Evolutionary conservation across 202 grass and related monocot species (phyloP).

Genomic region (Elaeis oleifera): DNA sequence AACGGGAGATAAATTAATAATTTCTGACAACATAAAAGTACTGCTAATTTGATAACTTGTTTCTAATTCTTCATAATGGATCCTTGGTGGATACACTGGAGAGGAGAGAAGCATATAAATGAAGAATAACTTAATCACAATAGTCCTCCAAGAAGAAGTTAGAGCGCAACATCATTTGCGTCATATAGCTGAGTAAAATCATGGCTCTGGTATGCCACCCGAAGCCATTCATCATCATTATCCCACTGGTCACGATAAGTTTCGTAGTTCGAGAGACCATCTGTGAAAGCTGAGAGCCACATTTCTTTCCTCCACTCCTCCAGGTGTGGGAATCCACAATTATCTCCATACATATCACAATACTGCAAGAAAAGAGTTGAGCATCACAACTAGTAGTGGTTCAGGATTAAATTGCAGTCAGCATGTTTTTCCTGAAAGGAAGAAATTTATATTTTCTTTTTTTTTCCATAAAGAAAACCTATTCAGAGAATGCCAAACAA

Average conservation of each 20-base stretch:
- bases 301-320: slow-evolving; percentile 33
- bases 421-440: neutral
- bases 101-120: too few relatives aligned
- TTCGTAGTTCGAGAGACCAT: neutral
- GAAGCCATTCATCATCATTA: slow-evolving; percentile 4
- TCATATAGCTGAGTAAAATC: neutral
- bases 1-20: too few relatives aligned
- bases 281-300: fast-evolving
- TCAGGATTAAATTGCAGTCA: neutral
- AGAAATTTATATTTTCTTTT: neutral
- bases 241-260: slow-evolving; percentile 17
- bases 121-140: slow-evolving; percentile 1
- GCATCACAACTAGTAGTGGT: neutral
- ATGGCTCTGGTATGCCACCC: neutral
- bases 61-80: too few relatives aligned
- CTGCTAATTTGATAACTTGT: too few relatives aligned
- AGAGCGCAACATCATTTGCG: neutral
- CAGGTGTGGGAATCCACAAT: slow-evolving; percentile 10
- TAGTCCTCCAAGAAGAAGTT: neutral
- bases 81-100: too few relatives aligned
- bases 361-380: neutral
- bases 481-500: neutral
- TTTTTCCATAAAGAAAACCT: neutral
- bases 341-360: slow-evolving; percentile 21
- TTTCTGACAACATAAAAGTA: too few relatives aligned